phyloP scores from a whole-genome alignment of 805 yeast genomes.

The Priceomyces carsonii region DNA sequence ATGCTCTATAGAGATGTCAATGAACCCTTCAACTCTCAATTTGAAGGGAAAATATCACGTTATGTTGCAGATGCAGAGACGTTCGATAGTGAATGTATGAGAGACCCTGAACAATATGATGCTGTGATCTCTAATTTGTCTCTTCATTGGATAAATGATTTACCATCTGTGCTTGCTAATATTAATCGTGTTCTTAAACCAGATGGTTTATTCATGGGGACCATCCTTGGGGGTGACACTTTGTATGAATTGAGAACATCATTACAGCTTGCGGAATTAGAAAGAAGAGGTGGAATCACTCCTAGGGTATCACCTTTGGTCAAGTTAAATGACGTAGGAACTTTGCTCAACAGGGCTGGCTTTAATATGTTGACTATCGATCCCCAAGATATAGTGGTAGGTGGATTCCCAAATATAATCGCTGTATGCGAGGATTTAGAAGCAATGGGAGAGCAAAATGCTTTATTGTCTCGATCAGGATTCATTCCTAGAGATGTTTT shows the following conservation, averaged over 20 bases:
- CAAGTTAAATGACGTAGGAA: conserved; percentile 74
- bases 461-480: conserved; percentile 51
- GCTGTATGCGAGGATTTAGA: conserved; percentile 71
- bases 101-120: conserved; percentile 49
- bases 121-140: conserved; percentile 73
- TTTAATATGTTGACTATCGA: conserved; percentile 81
- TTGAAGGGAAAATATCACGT: conserved; percentile 48
- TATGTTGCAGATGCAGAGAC: conserved; percentile 69
- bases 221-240: conserved; percentile 83
- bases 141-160: conserved; percentile 83
- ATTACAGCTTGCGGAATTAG: conserved; percentile 79
- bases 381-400: conserved; percentile 78
- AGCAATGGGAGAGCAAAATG: conserved; percentile 83
- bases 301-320: conserved; percentile 83
- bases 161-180: conserved; percentile 62
- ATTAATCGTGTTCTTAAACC: conserved; percentile 65
- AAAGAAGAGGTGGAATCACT: conserved; percentile 74
- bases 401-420: conserved; percentile 68
- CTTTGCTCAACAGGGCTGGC: conserved; percentile 70
- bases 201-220: conserved; percentile 80
- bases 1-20: conserved; percentile 54
- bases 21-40: conserved; percentile 38
- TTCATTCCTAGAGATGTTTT: conserved; percentile 56
- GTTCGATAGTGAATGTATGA: conserved; percentile 44
- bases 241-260: conserved; percentile 80